A percentile compares a stretch with the other conserved stretches of the same genome.
These are phyloP conservation scores for Furcasterigmium sp. DNA, from an alignment of 2,329 filamentous ascomycete genomes.

Conservation along the genomic window DNA sequence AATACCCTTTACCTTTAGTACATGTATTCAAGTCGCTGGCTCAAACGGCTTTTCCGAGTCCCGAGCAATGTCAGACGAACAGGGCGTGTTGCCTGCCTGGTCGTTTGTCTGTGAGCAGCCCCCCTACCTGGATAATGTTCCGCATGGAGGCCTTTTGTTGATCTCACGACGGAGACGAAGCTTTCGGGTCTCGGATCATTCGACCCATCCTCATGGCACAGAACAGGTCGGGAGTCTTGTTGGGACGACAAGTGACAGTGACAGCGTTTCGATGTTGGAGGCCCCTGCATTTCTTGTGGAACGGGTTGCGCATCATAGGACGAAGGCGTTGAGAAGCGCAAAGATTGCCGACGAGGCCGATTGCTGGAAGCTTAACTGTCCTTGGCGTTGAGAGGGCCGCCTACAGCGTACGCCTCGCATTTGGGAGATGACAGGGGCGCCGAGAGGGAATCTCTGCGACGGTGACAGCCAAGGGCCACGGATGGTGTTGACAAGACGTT, in stretches of 20 bases:
- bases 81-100: no score
- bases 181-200: no score
- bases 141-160: background rate
- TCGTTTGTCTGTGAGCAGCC: no score
- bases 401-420: background rate
- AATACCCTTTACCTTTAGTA: no score
- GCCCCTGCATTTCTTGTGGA: background rate
- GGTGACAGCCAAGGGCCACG: background rate
- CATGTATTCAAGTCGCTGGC: no score
- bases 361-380: background rate
- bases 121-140: no score
- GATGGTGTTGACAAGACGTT: background rate
- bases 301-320: background rate
- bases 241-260: slow-evolving; percentile 1
- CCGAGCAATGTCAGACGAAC: no score
- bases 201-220: background rate
- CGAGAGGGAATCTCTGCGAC: background rate
- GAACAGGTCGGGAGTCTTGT: background rate
- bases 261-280: background rate
- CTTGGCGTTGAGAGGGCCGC: background rate
- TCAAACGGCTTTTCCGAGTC: no score
- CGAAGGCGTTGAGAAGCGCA: background rate
- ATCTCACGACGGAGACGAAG: background rate
- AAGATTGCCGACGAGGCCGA: background rate
- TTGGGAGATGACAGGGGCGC: background rate